These are phyloP conservation scores for Lactifluus piperatus DNA, from an alignment of 768 basidiomycete genomes.

Conservation along the genomic window DNA sequence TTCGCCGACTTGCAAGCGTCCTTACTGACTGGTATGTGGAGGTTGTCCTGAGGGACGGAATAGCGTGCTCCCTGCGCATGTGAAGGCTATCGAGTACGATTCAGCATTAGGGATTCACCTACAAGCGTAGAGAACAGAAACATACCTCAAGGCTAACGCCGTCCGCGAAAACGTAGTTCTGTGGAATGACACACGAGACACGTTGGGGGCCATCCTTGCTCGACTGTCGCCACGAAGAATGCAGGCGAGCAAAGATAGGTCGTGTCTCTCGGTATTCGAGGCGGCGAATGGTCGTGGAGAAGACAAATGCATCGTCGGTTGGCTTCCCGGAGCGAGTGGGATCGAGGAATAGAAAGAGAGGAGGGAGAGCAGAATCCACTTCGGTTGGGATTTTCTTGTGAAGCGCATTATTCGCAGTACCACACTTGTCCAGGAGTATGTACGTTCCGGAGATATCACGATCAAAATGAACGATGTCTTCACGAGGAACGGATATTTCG, in stretches of 20 bases:
- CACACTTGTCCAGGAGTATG: conserved; percentile 73
- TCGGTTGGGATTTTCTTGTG: conserved; percentile 49
- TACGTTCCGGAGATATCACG: conserved; percentile 79
- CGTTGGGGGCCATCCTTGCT: conserved; percentile 38
- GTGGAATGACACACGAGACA: conserved; percentile 51
- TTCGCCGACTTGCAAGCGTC: conserved; percentile 68
- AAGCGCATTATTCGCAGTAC: conserved; percentile 77
- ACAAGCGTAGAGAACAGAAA: background rate
- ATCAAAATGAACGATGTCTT: conserved; percentile 47
- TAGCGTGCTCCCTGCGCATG: conserved; percentile 48
- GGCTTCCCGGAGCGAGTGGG: conserved; percentile 72
- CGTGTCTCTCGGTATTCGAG: conserved; percentile 77
- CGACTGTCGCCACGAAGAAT: conserved; percentile 72
- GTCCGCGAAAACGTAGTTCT: conserved; percentile 50
- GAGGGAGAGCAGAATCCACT: conserved; percentile 44
- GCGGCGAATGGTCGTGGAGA: conserved; percentile 69
- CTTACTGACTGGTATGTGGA: conserved; percentile 43
- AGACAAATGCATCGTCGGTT: conserved; percentile 73
- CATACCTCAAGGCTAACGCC: conserved; percentile 48
- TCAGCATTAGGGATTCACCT: background rate
- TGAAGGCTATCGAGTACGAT: conserved; percentile 1
- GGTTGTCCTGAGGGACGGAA: conserved; percentile 47
- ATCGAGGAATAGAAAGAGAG: conserved; percentile 78
- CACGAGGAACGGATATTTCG: conserved; percentile 47
- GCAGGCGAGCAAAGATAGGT: conserved; percentile 65